Conservation (phyloP, 441 rosid species). For the Arabidopsis hybrid region DNA sequence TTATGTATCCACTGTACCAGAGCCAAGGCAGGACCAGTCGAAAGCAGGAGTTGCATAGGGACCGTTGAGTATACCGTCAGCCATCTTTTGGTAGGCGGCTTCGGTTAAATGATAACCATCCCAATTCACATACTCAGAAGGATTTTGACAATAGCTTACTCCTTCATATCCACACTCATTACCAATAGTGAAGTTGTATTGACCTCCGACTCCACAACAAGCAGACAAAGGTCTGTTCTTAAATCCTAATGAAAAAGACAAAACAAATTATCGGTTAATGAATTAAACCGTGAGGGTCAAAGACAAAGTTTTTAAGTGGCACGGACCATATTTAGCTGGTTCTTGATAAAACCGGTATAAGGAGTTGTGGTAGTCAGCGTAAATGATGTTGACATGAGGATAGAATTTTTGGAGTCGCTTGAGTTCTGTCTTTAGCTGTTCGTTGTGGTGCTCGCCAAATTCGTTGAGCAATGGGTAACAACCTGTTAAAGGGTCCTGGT, state of each 20-base stretch:
- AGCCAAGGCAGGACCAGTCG: slow-evolving; percentile 32
- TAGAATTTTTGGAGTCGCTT: slow-evolving; percentile 34
- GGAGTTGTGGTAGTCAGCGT: slow-evolving; percentile 30
- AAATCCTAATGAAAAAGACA: slow-evolving; percentile 18
- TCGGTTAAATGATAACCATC: slow-evolving; percentile 43
- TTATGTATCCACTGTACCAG: slow-evolving; percentile 3
- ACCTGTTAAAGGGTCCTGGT: slow-evolving; percentile 39
- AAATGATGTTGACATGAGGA: slow-evolving; percentile 33
- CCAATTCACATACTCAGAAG: slow-evolving; percentile 44
- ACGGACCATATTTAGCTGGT: slow-evolving; percentile 36
- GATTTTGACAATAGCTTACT: slow-evolving; percentile 37
- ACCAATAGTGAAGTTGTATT: slow-evolving; percentile 35
- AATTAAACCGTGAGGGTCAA: neutral
- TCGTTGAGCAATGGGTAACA: slow-evolving; percentile 52
- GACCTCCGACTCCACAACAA: slow-evolving; percentile 45
- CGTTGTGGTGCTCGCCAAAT: slow-evolving; percentile 48
- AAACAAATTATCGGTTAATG: neutral
- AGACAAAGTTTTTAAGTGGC: no score
- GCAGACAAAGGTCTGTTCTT: slow-evolving; percentile 33
- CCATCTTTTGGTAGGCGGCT: slow-evolving; percentile 26
- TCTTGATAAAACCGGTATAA: slow-evolving; percentile 19
- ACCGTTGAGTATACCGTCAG: slow-evolving; percentile 29
- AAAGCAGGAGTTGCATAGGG: slow-evolving; percentile 39
- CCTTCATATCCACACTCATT: slow-evolving; percentile 32
- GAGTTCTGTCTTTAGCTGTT: slow-evolving; percentile 43